A percentile compares a stretch with the other conserved stretches of the same genome.
These are phyloP conservation scores for Hypomyces perniciosus DNA, from an alignment of 2,329 filamentous ascomycete genomes.

Conservation along the genomic window DNA sequence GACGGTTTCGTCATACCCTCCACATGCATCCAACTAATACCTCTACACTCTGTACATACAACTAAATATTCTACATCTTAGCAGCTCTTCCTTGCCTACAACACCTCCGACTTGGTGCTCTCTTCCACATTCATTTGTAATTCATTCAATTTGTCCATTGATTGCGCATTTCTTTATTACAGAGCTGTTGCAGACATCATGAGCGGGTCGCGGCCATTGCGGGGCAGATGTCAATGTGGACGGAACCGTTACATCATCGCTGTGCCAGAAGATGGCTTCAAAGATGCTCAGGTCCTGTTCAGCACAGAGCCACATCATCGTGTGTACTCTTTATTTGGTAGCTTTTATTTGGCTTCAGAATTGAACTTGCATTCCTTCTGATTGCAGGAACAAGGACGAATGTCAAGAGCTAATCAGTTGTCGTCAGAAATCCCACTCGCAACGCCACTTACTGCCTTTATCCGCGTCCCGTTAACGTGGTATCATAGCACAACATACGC, in stretches of 20 bases:
- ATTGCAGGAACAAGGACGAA: background rate
- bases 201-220: constrained; percentile 50
- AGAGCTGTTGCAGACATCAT: constrained; percentile 27
- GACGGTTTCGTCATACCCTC: too few species aligned
- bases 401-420: background rate
- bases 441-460: constrained; percentile 70
- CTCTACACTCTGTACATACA: too few species aligned
- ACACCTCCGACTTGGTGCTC: too few species aligned
- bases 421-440: constrained; percentile 57
- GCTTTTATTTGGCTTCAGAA: background rate
- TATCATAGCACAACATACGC: constrained; percentile 71
- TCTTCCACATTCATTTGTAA: background rate
- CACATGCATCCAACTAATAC: too few species aligned
- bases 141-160: background rate
- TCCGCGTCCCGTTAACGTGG: constrained; percentile 76
- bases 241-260: constrained; percentile 75
- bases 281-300: constrained; percentile 65
- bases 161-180: constrained; percentile 15
- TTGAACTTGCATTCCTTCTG: background rate
- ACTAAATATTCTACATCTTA: too few species aligned
- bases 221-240: constrained; percentile 77
- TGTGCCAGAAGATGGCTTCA: constrained; percentile 53
- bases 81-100: too few species aligned
- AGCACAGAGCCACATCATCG: constrained; percentile 64
- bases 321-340: constrained; percentile 42